Conservation (phyloP, 2,329 filamentous ascomycete species). For the Neurospora crassa region DNA sequence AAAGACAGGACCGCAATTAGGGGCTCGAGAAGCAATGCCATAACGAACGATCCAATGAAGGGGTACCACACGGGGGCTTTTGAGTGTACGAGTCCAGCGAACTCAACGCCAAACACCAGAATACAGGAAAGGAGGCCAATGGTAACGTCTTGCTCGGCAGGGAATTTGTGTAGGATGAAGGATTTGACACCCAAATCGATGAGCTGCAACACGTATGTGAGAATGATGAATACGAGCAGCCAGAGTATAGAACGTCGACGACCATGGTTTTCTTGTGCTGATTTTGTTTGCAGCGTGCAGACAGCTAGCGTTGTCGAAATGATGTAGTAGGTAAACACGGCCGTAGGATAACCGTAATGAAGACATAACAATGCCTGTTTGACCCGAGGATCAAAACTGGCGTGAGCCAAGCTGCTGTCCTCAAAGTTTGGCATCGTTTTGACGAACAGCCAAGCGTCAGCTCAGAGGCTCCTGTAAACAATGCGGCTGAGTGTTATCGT, state of each 20-base stretch:
- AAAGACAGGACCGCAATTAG: conserved; percentile 25
- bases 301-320: conserved; percentile 39
- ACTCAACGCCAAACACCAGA: conserved; percentile 53
- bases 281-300: conserved; percentile 42
- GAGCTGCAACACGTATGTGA: conserved; percentile 40
- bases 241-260: conserved; percentile 34
- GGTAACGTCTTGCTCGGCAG: conserved; percentile 36
- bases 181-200: conserved; percentile 28
- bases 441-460: background rate
- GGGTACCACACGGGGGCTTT: conserved; percentile 50
- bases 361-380: conserved; percentile 32
- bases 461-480: background rate
- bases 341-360: conserved; percentile 49
- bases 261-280: conserved; percentile 26
- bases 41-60: conserved; percentile 51
- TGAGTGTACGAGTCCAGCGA: conserved; percentile 42
- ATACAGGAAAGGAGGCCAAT: conserved; percentile 53
- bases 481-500: background rate
- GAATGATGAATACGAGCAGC: conserved; percentile 32
- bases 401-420: conserved; percentile 7
- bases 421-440: conserved; percentile 12
- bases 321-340: conserved; percentile 49
- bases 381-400: conserved; percentile 9
- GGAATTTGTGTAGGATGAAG: conserved; percentile 26
- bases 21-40: conserved; percentile 48